Evolutionary conservation across 352 stramenopile species (phyloP).

Genomic region (Globisporangium nodosum): DNA sequence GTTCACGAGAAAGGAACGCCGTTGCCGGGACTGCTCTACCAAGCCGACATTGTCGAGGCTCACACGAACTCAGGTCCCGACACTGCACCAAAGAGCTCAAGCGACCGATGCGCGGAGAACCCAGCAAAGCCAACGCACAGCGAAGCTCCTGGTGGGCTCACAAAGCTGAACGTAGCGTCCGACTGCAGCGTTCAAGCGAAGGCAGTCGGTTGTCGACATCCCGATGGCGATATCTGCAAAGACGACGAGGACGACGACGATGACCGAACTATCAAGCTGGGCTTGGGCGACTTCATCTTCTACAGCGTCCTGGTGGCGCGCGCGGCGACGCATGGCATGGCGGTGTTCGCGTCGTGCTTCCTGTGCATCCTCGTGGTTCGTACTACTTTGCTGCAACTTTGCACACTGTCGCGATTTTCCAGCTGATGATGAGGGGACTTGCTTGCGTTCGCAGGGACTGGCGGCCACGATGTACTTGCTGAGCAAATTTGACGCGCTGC

Average conservation of each 20-base stretch:
- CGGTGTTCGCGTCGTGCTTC: conserved; percentile 89
- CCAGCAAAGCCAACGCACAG: neutral
- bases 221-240: conserved; percentile 16
- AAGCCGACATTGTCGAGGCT: conserved; percentile 69
- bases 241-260: conserved; percentile 21
- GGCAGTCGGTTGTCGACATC: conserved; percentile 1
- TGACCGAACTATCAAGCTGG: conserved; percentile 84
- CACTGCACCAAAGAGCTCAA: neutral
- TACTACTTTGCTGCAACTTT: conserved; percentile 1
- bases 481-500: conserved; percentile 89
- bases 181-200: neutral
- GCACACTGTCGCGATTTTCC: neutral
- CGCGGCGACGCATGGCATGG: conserved; percentile 90
- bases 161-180: neutral
- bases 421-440: neutral
- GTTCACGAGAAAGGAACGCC: conserved; percentile 85
- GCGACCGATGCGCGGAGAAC: neutral
- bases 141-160: no score
- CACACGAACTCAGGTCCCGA: conserved; percentile 14
- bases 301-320: conserved; percentile 96
- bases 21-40: conserved; percentile 93
- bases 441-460: conserved; percentile 52
- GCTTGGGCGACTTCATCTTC: conserved; percentile 97
- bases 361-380: conserved; percentile 87
- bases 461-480: conserved; percentile 91